A percentile compares a stretch with the other conserved stretches of the same genome.
Conservation (phyloP, 208 protist species). For the Borovskyia barvae region DNA sequence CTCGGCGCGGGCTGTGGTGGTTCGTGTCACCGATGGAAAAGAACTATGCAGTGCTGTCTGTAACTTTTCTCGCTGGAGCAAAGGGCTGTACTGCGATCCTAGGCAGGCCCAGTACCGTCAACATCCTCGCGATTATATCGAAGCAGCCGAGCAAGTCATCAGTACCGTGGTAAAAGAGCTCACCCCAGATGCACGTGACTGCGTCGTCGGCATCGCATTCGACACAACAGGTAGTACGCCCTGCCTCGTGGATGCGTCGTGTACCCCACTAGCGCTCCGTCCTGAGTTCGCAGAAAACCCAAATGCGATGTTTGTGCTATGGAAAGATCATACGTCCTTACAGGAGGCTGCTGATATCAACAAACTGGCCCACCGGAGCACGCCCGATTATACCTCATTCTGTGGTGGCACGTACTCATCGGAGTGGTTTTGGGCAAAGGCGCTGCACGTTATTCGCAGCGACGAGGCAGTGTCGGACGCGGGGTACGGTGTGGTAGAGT, state of each 20-base stretch:
- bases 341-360: constrained; percentile 50
- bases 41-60: constrained; percentile 35
- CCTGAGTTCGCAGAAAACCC: constrained; percentile 40
- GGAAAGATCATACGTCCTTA: constrained; percentile 64
- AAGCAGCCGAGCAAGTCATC: constrained; percentile 38
- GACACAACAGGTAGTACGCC: constrained; percentile 54
- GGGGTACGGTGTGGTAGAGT: constrained; percentile 41
- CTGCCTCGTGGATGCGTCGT: constrained; percentile 42
- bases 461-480: constrained; percentile 34
- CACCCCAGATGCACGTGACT: constrained; percentile 1
- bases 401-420: constrained; percentile 56
- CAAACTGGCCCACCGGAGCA: constrained; percentile 30
- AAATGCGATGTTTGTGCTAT: constrained; percentile 67
- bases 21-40: constrained; percentile 36
- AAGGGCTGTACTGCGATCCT: constrained; percentile 34
- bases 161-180: constrained; percentile 20
- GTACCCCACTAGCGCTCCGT: constrained; percentile 35
- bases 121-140: constrained; percentile 56
- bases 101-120: constrained; percentile 48
- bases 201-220: constrained; percentile 44
- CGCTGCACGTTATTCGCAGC: constrained; percentile 38
- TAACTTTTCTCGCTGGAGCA: constrained; percentile 42
- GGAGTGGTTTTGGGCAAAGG: constrained; percentile 69
- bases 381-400: constrained; percentile 54
- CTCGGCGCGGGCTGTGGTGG: constrained; percentile 45